Percentiles rank a stretch among this genome's conserved stretches.
Evolutionary conservation across 2,329 filamentous ascomycete species (phyloP).

Genomic region (Alternaria panax): DNA sequence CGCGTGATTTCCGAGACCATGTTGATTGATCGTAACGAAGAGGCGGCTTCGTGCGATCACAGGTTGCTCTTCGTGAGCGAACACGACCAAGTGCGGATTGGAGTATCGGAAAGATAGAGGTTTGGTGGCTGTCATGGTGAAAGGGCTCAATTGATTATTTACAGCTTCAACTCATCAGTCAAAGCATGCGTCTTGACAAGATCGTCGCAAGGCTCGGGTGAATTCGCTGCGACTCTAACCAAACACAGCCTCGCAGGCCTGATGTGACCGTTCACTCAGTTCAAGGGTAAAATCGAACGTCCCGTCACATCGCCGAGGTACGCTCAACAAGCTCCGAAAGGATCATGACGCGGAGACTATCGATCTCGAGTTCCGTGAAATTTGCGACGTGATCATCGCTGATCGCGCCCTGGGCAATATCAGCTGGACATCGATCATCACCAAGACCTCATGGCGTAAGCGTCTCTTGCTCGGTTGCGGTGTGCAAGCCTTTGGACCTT

Average conservation of each 20-base stretch:
- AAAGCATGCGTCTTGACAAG: neutral
- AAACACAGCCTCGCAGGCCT: neutral
- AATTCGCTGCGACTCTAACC: neutral
- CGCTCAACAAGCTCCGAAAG: conserved; percentile 28
- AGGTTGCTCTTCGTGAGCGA: neutral
- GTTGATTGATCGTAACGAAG: neutral
- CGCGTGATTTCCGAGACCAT: conserved; percentile 37
- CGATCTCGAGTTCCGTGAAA: conserved; percentile 33
- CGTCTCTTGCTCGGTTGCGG: conserved; percentile 58
- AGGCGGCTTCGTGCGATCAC: neutral
- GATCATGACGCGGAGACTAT: conserved; percentile 27
- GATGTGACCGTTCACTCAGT: conserved; percentile 9
- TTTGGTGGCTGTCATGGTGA: neutral
- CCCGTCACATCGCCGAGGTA: too few relatives aligned
- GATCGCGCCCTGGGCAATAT: conserved; percentile 42
- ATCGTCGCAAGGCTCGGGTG: neutral
- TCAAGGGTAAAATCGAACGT: too few relatives aligned
- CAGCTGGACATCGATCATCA: conserved; percentile 55
- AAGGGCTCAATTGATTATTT: neutral
- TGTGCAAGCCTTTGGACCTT: conserved; percentile 59
- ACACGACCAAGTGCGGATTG: neutral
- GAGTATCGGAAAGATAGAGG: neutral
- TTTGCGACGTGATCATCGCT: conserved; percentile 31
- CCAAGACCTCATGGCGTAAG: conserved; percentile 55
- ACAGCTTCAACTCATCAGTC: neutral